These are phyloP conservation scores for Trichoderma semiorbis DNA, from an alignment of 2,329 filamentous ascomycete species.

Conservation along the genomic window DNA sequence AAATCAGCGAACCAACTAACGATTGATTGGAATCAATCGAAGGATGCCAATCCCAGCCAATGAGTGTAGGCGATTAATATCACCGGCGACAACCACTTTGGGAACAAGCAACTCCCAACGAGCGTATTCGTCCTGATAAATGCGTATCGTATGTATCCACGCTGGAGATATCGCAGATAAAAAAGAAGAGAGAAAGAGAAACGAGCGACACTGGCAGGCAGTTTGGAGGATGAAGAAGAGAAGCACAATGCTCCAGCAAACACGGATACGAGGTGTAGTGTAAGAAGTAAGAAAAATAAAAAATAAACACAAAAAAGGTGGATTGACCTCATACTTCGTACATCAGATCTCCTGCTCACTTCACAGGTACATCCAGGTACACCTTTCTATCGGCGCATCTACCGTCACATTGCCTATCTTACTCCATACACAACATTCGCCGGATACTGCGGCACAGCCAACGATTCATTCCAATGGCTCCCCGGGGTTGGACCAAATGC, in stretches of 20 bases:
- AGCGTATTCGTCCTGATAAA: background rate
- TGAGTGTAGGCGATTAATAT: background rate
- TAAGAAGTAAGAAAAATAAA: background rate
- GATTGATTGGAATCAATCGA: background rate
- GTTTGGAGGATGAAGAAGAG: background rate
- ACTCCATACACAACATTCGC: background rate
- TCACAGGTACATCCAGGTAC: background rate
- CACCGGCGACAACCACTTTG: conserved; percentile 8
- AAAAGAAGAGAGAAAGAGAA: background rate
- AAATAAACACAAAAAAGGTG: background rate
- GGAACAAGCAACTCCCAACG: background rate
- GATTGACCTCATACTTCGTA: background rate
- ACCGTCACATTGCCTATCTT: background rate
- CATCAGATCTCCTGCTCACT: background rate
- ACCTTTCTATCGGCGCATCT: background rate
- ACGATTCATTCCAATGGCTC: background rate
- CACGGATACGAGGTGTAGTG: background rate
- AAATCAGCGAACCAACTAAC: background rate
- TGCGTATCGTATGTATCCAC: background rate
- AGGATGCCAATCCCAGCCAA: conserved; percentile 1
- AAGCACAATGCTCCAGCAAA: background rate
- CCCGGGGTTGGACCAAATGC: background rate
- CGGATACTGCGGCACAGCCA: background rate
- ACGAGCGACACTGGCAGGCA: background rate
- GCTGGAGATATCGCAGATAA: background rate